These are phyloP conservation scores for Filosporella fistucella DNA, from an alignment of 495 filamentous ascomycete species.

Conservation along the genomic window DNA sequence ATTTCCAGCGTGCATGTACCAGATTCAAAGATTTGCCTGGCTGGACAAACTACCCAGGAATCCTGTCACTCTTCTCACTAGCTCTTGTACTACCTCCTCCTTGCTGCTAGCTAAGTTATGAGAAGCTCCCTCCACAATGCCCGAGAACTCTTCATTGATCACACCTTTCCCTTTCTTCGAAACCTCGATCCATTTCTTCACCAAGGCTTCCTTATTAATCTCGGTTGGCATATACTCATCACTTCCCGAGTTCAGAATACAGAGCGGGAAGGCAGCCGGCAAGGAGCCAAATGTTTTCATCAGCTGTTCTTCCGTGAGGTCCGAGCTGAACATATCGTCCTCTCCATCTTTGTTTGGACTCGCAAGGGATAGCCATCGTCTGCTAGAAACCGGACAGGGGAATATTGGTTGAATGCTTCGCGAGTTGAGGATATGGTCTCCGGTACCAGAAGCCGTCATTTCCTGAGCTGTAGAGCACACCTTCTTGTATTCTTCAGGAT, in stretches of 20 bases:
- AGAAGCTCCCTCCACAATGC: slow-evolving; percentile 52
- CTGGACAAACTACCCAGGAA: slow-evolving; percentile 42
- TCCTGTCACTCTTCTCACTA: slow-evolving; percentile 48
- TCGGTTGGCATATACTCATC: slow-evolving; percentile 66
- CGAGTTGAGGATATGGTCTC: slow-evolving; percentile 53
- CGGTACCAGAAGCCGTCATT: slow-evolving; percentile 46
- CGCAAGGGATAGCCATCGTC: slow-evolving; percentile 63
- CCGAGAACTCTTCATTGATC: slow-evolving; percentile 49
- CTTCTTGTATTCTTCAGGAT: slow-evolving; percentile 40
- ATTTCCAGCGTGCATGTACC: too few relatives aligned
- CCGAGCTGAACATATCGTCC: slow-evolving; percentile 88
- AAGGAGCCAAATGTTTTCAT: slow-evolving; percentile 60
- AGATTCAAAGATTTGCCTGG: slow-evolving; percentile 1
- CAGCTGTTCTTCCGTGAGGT: slow-evolving; percentile 58
- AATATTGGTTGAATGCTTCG: slow-evolving; percentile 44
- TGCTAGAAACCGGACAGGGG: slow-evolving; percentile 56
- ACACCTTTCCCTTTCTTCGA: slow-evolving; percentile 35
- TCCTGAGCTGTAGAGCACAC: slow-evolving; percentile 47
- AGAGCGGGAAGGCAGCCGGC: slow-evolving; percentile 47
- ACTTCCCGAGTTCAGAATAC: slow-evolving; percentile 62
- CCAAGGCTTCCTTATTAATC: slow-evolving; percentile 59
- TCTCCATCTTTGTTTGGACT: slow-evolving; percentile 57
- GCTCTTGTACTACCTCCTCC: slow-evolving; percentile 38
- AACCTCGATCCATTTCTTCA: slow-evolving; percentile 58
- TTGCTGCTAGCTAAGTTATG: slow-evolving; percentile 51